Evolutionary conservation across 1,139 yeast species (phyloP).

Genomic region (Diutina sp.): DNA sequence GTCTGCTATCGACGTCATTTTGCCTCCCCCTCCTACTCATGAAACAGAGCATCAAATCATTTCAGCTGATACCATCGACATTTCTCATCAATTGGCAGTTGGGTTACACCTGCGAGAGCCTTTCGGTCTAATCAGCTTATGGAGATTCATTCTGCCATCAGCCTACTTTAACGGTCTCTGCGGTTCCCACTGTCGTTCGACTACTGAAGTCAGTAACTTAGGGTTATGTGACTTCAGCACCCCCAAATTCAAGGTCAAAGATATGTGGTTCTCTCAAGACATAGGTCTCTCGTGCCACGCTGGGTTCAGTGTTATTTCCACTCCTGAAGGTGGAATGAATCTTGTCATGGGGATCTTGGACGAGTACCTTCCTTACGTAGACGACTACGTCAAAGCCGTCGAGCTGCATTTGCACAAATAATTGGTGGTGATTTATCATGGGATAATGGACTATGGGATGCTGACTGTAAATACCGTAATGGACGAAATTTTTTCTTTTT

Average conservation of each 20-base stretch:
- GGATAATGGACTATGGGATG: neutral
- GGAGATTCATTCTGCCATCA: neutral
- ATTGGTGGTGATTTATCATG: neutral
- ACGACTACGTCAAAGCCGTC: neutral
- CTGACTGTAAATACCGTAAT: neutral
- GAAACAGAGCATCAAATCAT: neutral
- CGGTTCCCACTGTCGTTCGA: neutral
- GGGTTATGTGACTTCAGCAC: neutral
- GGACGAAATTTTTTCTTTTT: too few species aligned
- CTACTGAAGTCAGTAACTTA: neutral
- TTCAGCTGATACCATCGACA: neutral
- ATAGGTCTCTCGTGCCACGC: neutral
- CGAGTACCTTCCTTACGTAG: neutral
- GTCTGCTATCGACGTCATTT: neutral
- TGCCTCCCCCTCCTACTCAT: neutral
- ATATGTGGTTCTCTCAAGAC: constrained; percentile 1
- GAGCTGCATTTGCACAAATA: neutral
- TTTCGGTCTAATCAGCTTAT: neutral
- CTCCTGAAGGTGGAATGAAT: neutral
- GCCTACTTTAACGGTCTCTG: neutral
- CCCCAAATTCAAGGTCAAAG: neutral
- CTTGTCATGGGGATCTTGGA: neutral
- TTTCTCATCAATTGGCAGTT: neutral
- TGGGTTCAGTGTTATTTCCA: neutral
- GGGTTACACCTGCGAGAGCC: neutral